A percentile compares a stretch with the other conserved stretches of the same genome.
These are phyloP conservation scores for Leishmania martiniquensis DNA, from an alignment of 208 protist genomes.

Conservation along the genomic window DNA sequence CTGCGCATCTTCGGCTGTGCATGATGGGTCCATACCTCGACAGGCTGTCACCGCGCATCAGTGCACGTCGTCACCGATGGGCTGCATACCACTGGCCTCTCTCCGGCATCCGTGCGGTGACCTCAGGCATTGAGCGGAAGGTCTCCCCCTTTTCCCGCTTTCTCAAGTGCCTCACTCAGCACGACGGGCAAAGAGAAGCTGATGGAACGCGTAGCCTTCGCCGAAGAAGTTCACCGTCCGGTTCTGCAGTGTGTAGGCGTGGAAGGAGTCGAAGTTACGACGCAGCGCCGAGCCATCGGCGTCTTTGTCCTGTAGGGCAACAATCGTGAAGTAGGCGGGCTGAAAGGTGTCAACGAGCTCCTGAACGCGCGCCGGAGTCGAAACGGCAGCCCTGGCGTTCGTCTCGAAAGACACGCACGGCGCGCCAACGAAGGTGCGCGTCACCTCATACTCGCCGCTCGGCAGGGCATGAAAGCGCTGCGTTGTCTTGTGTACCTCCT, in stretches of 20 bases:
- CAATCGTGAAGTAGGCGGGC: conserved; percentile 67
- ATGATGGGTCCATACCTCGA: too few relatives aligned
- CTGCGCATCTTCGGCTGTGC: too few relatives aligned
- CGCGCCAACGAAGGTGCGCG: conserved; percentile 48
- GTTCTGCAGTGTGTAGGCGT: conserved; percentile 64
- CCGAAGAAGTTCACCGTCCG: conserved; percentile 76
- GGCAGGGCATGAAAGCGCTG: conserved; percentile 42
- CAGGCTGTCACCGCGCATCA: too few relatives aligned
- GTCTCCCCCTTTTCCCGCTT: neutral
- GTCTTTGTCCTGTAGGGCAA: conserved; percentile 71
- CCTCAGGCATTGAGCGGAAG: neutral
- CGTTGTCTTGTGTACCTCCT: conserved; percentile 21
- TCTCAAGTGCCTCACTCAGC: conserved; percentile 12
- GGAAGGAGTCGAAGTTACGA: conserved; percentile 42
- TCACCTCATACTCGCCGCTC: conserved; percentile 66
- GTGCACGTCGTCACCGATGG: neutral
- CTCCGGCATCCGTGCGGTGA: neutral
- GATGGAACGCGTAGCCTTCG: conserved; percentile 82
- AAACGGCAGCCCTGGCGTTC: conserved; percentile 45
- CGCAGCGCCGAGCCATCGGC: conserved; percentile 25
- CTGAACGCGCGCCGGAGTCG: conserved; percentile 35
- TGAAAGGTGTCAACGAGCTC: conserved; percentile 52
- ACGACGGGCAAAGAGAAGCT: conserved; percentile 56
- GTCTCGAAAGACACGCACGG: conserved; percentile 80
- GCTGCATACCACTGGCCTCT: neutral